Percentiles rank a stretch among this genome's conserved stretches.
Conservation (phyloP, 2,329 filamentous ascomycete species). For the Incumbomyces lentus region DNA sequence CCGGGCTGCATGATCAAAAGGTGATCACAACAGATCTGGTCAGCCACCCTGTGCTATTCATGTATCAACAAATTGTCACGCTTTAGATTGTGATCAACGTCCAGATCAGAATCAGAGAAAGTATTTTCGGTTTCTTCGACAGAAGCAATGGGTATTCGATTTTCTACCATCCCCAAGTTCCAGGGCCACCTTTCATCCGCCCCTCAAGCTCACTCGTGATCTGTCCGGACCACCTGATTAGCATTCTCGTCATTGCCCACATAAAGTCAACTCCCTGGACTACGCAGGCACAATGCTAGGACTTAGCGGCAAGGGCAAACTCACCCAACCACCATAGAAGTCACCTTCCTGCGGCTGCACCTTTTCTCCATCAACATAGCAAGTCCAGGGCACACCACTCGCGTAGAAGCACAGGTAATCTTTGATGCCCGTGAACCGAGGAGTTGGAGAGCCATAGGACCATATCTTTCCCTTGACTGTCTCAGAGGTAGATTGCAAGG, state of each 20-base stretch:
- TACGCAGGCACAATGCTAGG: no score
- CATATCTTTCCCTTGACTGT: slow-evolving; percentile 45
- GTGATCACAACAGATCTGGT: no score
- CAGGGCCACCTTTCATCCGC: slow-evolving; percentile 37
- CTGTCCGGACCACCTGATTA: no score
- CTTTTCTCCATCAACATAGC: slow-evolving; percentile 51
- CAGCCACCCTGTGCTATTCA: no score
- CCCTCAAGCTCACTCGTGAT: slow-evolving; percentile 41
- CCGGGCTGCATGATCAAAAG: slow-evolving; percentile 31
- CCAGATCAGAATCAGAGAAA: no score
- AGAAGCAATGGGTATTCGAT: no score
- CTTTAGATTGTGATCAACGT: no score
- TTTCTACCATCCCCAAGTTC: slow-evolving; percentile 25
- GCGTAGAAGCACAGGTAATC: slow-evolving; percentile 51
- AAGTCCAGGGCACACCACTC: slow-evolving; percentile 46
- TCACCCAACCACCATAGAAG: slow-evolving; percentile 57
- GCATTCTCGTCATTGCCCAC: no score
- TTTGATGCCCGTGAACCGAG: slow-evolving; percentile 43
- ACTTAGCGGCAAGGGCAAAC: slow-evolving; percentile 28
- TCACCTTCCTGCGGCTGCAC: slow-evolving; percentile 37
- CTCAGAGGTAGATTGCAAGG: slow-evolving; percentile 27
- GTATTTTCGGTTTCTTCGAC: no score
- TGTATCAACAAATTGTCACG: no score
- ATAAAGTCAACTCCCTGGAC: no score
- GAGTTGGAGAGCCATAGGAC: slow-evolving; percentile 48